Percentiles rank a stretch among this genome's conserved stretches.
phyloP scores from a whole-genome alignment of 805 yeast genomes.

The Kodamaea kakaduensis region DNA sequence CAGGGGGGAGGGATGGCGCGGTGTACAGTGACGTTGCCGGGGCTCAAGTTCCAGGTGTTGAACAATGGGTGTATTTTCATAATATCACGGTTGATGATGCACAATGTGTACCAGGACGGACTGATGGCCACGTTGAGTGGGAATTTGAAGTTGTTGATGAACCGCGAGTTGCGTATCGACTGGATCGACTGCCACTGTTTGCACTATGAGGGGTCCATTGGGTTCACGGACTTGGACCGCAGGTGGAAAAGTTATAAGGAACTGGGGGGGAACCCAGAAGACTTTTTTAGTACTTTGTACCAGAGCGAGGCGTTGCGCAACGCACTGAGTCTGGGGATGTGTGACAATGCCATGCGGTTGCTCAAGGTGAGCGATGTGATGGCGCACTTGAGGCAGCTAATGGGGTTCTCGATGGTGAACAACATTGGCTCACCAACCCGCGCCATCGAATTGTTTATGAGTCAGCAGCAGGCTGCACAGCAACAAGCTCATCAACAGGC shows the following conservation, averaged over 20 bases:
- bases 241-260: constrained; percentile 21
- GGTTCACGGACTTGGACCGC: constrained; percentile 23
- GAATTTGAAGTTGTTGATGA: constrained; percentile 57
- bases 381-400: constrained; percentile 64
- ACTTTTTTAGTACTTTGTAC: constrained; percentile 19
- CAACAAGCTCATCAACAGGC: constrained; percentile 4
- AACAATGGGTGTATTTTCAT: constrained; percentile 37
- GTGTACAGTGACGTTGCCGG: constrained; percentile 30
- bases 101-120: constrained; percentile 58
- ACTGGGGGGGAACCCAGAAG: constrained; percentile 14
- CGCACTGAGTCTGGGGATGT: constrained; percentile 58
- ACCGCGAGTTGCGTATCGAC: constrained; percentile 61
- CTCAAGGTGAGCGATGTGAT: constrained; percentile 76
- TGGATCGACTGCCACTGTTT: constrained; percentile 57
- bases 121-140: constrained; percentile 63
- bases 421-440: constrained; percentile 52
- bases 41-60: constrained; percentile 38
- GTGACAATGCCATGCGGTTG: constrained; percentile 61
- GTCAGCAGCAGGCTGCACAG: constrained; percentile 8
- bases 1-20: constrained; percentile 38
- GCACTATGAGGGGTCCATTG: constrained; percentile 25
- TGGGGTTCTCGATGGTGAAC: constrained; percentile 50
- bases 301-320: constrained; percentile 42
- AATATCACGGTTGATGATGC: constrained; percentile 25
- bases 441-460: constrained; percentile 45